Conservation (phyloP, 345 rosid genomes). For the Bruguiera parviflora region DNA sequence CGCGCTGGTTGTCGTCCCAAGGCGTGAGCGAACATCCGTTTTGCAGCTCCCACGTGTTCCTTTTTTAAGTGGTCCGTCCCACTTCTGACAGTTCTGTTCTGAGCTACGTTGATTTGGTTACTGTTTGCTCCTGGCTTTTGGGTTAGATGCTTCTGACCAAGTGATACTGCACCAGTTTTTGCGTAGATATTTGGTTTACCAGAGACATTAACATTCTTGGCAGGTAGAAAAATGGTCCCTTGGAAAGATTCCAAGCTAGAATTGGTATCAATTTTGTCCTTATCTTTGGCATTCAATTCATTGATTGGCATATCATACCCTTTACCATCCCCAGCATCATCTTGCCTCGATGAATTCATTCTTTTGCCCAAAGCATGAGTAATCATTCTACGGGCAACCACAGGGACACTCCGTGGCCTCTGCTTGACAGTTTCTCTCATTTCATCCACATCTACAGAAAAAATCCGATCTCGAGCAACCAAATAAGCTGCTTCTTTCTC, state of each 20-base stretch:
- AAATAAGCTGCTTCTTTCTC: slow-evolving; percentile 64
- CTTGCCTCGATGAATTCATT: slow-evolving; percentile 16
- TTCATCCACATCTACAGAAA: slow-evolving; percentile 40
- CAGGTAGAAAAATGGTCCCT: slow-evolving; percentile 6
- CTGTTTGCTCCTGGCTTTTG: slow-evolving; percentile 21
- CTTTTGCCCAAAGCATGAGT: slow-evolving; percentile 73
- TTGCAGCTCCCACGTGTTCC: slow-evolving; percentile 59
- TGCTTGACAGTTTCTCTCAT: slow-evolving; percentile 32
- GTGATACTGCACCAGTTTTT: slow-evolving; percentile 12
- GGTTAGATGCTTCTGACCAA: slow-evolving; percentile 21
- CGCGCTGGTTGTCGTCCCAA: slow-evolving; percentile 43
- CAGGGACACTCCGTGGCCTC: slow-evolving; percentile 46
- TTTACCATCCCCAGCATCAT: slow-evolving; percentile 15
- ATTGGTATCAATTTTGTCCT: slow-evolving; percentile 22
- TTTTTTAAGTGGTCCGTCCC: slow-evolving; percentile 40
- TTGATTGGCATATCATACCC: slow-evolving; percentile 16
- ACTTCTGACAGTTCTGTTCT: slow-evolving; percentile 21
- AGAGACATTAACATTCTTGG: slow-evolving; percentile 3
- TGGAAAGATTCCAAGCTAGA: slow-evolving; percentile 17
- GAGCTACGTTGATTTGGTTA: slow-evolving; percentile 13
- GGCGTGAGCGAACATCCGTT: slow-evolving; percentile 64
- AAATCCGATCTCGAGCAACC: slow-evolving; percentile 64
- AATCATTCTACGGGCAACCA: slow-evolving; percentile 70
- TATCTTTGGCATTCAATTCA: slow-evolving; percentile 13
- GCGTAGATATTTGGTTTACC: slow-evolving; percentile 19